Percentiles rank a stretch among this genome's conserved stretches.
These are phyloP conservation scores for Thalassiosira ordinaria DNA, from an alignment of 352 stramenopile genomes.

Conservation along the genomic window DNA sequence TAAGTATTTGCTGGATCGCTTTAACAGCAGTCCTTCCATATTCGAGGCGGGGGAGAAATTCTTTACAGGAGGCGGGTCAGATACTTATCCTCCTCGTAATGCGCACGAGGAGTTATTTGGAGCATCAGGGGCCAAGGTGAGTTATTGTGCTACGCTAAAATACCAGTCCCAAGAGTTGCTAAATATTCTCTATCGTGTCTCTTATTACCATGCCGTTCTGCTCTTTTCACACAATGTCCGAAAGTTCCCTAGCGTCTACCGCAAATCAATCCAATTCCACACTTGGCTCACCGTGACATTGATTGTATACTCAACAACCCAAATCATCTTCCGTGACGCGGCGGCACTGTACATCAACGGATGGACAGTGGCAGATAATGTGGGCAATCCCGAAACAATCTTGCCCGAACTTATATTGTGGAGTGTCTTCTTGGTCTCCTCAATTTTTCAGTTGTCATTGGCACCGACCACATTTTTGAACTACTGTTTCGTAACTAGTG, in stretches of 20 bases:
- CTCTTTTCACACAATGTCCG: neutral
- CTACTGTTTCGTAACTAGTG: conserved; percentile 48
- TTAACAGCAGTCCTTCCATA: conserved; percentile 40
- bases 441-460: conserved; percentile 43
- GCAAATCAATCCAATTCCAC: conserved; percentile 56
- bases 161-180: too few relatives aligned
- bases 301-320: conserved; percentile 46
- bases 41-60: conserved; percentile 37
- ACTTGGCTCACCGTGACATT: conserved; percentile 48
- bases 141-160: neutral
- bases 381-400: conserved; percentile 17
- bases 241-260: conserved; percentile 22
- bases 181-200: neutral
- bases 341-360: conserved; percentile 23
- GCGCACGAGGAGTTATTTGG: conserved; percentile 56
- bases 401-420: conserved; percentile 45
- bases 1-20: conserved; percentile 25
- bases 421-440: conserved; percentile 24
- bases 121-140: conserved; percentile 18
- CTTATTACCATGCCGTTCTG: neutral
- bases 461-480: conserved; percentile 55
- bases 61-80: conserved; percentile 24
- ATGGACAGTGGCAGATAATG: conserved; percentile 28
- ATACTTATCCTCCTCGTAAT: conserved; percentile 23
- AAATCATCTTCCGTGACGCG: conserved; percentile 50